Base-by-base conservation (phyloP, 306 rosid species). In the Fagus sylvatica region DNA sequence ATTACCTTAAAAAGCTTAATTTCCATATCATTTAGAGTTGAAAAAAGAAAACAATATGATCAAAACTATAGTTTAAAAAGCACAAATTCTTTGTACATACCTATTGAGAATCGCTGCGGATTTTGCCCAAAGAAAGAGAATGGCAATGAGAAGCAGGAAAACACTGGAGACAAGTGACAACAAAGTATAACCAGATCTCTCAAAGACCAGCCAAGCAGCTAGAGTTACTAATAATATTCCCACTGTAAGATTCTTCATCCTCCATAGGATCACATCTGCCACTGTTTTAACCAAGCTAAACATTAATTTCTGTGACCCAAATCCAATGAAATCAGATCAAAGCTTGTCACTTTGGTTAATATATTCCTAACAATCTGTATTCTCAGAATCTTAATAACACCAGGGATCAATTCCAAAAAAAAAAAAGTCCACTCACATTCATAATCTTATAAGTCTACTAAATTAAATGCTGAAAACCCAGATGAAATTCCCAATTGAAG, bases 51-150 rank as follows among this genome's bases (percentile, higher is more conserved):
- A 74, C 41, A 76, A 3, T 4, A 72, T 42, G 33, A 72, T 76
- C 71, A 74, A 74, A 70, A 81, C 69, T 60, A 54, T 59, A 80
- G 53, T 59, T 71, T 48, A 81, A 17, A 69, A 55, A 74, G 61
- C 37, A 82, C 19, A 34, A 57, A 3, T 57, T 56, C 16, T 11
- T 39, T 8, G 59, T 54, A 13, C 2, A 2, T 86, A 96, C 99
- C 99, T 79, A 60, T 93, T 96, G 49, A 96, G 98, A 93, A 93
- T 90, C 75, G 97, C 92, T 0, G 99, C 99, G 59, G 99, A 90
- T 87, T 90, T 96, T 70, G 99, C 96, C 99, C 99, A 96, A 53
- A 93, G 89, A 81, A 91, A 96, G 81, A 96, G 91, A 83, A 93
- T 91, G 80, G 84, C 81, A 75, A 86, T 51, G 71, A 96, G 99